Evolutionary conservation across 805 yeast species (phyloP).

Genomic region (Jamesozyma spencerorum): DNA sequence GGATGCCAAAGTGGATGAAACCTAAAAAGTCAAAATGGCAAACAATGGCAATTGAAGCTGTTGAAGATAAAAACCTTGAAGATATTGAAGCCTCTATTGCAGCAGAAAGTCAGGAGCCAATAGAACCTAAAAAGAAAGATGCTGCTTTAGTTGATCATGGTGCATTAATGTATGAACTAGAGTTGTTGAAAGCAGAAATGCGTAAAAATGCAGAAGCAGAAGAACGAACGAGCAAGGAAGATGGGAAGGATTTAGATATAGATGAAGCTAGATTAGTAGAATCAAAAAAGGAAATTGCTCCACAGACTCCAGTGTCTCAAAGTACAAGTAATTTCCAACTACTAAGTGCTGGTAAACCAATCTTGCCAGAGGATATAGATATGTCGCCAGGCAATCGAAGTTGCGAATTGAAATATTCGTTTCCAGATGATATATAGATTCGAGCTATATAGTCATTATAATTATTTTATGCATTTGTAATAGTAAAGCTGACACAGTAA

Average conservation of each 20-base stretch:
- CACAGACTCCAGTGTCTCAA: conserved; percentile 2
- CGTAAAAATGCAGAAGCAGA: conserved; percentile 12
- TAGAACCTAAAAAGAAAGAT: conserved; percentile 15
- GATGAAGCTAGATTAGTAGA: background rate
- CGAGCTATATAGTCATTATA: background rate
- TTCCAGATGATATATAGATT: conserved; percentile 24
- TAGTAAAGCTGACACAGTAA: background rate
- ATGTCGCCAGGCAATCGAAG: conserved; percentile 8
- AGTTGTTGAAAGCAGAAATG: conserved; percentile 19
- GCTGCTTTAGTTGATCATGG: conserved; percentile 23
- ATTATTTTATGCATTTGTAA: background rate
- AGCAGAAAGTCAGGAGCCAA: conserved; percentile 2
- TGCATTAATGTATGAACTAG: conserved; percentile 23
- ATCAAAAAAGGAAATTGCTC: background rate
- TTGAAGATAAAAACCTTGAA: conserved; percentile 16
- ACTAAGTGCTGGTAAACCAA: conserved; percentile 25
- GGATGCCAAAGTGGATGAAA: conserved; percentile 39
- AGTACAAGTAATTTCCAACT: conserved; percentile 20
- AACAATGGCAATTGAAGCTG: conserved; percentile 46
- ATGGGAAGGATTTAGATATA: background rate
- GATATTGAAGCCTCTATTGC: conserved; percentile 6
- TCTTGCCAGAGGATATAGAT: conserved; percentile 25
- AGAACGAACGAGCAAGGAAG: background rate
- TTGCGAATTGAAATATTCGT: conserved; percentile 18
- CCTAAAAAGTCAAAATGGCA: conserved; percentile 53